Evolutionary conservation across 768 basidiomycete genomes (phyloP), one percentile per base, ranked within the genome.

Genomic region (Termitomyces sp.): DNA sequence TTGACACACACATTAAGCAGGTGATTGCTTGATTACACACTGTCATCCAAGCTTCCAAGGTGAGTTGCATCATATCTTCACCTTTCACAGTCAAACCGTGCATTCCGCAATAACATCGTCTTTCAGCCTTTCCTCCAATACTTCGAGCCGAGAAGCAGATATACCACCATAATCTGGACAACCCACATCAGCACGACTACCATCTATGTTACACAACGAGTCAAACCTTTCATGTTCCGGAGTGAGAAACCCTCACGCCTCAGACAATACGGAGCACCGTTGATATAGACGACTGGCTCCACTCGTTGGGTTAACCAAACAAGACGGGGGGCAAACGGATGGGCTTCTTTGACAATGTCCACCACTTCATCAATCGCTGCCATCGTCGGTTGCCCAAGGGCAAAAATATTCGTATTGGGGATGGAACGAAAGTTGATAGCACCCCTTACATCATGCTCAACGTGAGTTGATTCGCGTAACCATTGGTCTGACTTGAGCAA

Each of bases 271-370:
- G 95, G 93, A 18, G 87, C 84, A 35, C 96, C 96, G 68, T 98
- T 96, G 67, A 98, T 85, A 73, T 96, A 95, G 0, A 94, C 89
- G 44, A 96, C 84, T 1, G 94, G 94, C 68, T 94, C 92, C 69
- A 96, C 96, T 22, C 96, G 80, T n/a, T 98, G 76, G 16, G 93
- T 94, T 55, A 98, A 84, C 97, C 96, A 98, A 20, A 92, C 80
- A 13, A 96, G 81, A 49, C 83, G 81, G 13, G 81, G 79, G 1
- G 88, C 80, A 28, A 75, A 72, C 1, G 90, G 87, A 68, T 91
- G 83, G 0, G 81, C 77, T 28, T 75, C 71, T 60, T 84, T 86
- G 59, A 96, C 82, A 22, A 84, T 77, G 5, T 75, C 71, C 13
- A 95, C 83, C 4, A 96, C 94, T 59, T 88, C 85, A 48, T 90